Base-by-base conservation (phyloP, 805 yeast genomes). In the Torulaspora indica region DNA sequence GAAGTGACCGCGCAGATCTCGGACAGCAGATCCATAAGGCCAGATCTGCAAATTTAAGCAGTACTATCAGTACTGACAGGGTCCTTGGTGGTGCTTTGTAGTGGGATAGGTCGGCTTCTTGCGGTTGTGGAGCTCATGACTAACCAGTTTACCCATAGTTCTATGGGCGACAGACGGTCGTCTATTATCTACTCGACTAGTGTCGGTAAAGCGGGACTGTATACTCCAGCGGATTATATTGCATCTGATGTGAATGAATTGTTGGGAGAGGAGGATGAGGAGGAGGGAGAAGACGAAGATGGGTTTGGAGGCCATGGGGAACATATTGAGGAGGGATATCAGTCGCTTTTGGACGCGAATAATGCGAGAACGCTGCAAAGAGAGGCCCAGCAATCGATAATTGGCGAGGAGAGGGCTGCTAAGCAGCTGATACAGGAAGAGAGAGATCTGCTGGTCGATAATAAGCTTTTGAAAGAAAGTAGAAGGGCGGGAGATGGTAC, bases 141-240 rank as follows among this genome's bases (percentile, higher is more conserved):
- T 2, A 56, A 49, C 24, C 67, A 63, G 45, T 63, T 63, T 43
- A 46, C 48, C 13, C 58, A 59, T 34, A 58, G 63, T 2, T 47
- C 59, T 4, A 47, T 49, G 15, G 42, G 42, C 24, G 60, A 57
- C 45, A 54, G 64, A 35, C 56, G 64, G 15, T 58, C 67, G 1
- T 62, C 67, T 5, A 53, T 62, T 15, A 55, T 64, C 8, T 61
- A 58, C 42, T 64, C 68, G 4, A 58, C 60, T 5, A 59, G 65
- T 51, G 53, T 47, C 13, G 66, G 65, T n/a, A 64, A 62, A 42
- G 60, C 59, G 10, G 67, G 66, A 8, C 43, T 64, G 12, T 61
- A 52, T 38, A 50, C 54, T 8, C 66, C 68, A 3, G 49, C 58
- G 2, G 68, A 64, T 45, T 63, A 59, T 38, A 55, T 60, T 30